A percentile compares a stretch with the other conserved stretches of the same genome.
phyloP scores from a whole-genome alignment of 305 asterid species.

The Ilex paraguariensis region DNA sequence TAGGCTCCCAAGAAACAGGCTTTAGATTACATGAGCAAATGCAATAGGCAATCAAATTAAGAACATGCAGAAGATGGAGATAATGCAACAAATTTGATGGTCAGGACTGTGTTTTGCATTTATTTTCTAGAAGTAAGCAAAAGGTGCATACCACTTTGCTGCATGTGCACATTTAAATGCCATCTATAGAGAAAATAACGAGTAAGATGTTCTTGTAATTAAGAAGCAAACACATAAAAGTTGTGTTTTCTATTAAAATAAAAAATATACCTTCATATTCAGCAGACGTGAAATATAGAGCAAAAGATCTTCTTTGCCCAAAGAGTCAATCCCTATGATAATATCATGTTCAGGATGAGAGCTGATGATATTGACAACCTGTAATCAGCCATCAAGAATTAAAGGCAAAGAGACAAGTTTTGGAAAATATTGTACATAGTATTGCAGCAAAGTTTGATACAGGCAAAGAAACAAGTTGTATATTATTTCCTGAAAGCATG shows the following conservation, averaged over 20 bases:
- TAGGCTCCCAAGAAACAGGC: too few relatives aligned
- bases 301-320: slow-evolving; percentile 93
- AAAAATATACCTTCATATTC: slow-evolving; percentile 49
- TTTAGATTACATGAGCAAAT: too few relatives aligned
- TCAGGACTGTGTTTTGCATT: not conserved
- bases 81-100: not conserved
- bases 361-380: slow-evolving; percentile 69
- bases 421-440: not conserved
- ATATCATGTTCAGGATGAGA: slow-evolving; percentile 77
- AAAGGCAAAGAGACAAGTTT: not conserved
- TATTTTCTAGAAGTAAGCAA: not conserved
- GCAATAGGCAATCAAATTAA: too few relatives aligned
- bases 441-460: too few relatives aligned
- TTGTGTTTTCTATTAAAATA: too few relatives aligned
- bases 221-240: too few relatives aligned
- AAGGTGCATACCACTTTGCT: not conserved
- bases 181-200: too few relatives aligned
- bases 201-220: too few relatives aligned
- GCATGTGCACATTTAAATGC: not conserved
- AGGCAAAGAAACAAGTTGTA: too few relatives aligned
- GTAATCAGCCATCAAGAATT: slow-evolving; percentile 10
- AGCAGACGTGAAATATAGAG: slow-evolving; percentile 52
- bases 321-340: slow-evolving; percentile 64
- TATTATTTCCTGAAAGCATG: too few relatives aligned
- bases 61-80: too few relatives aligned